Conservation (phyloP, 2,329 filamentous ascomycete species). For the Magnaporthiopsis rhizophila region DNA sequence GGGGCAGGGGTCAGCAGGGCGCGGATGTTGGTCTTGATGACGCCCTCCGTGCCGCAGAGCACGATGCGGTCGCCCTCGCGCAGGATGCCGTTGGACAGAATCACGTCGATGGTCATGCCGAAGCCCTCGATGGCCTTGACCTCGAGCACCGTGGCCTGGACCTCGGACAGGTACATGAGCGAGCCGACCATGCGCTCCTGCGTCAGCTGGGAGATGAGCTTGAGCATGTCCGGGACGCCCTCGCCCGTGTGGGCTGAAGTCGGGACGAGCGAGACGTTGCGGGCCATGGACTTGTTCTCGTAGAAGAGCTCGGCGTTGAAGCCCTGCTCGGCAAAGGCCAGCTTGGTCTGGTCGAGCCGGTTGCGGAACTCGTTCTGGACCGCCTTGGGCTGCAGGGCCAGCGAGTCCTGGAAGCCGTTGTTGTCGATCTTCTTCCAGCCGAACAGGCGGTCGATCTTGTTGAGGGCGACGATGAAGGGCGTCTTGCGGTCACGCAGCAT, state of each 20-base stretch:
- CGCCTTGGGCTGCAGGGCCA: slow-evolving; percentile 82
- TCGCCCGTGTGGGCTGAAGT: slow-evolving; percentile 98
- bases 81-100: slow-evolving; percentile 91
- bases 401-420: slow-evolving; percentile 93
- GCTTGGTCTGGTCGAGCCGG: slow-evolving; percentile 81
- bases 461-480: slow-evolving; percentile 95
- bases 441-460: slow-evolving; percentile 99
- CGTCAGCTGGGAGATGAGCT: slow-evolving; percentile 83
- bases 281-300: slow-evolving; percentile 96
- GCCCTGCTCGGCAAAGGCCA: slow-evolving; percentile 90
- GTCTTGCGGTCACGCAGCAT: slow-evolving; percentile 89
- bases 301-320: slow-evolving; percentile 97
- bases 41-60: slow-evolving; percentile 91
- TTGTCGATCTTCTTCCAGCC: slow-evolving; percentile 98
- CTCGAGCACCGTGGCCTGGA: slow-evolving; percentile 95
- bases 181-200: slow-evolving; percentile 97
- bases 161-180: slow-evolving; percentile 96
- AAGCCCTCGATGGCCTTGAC: slow-evolving; percentile 99
- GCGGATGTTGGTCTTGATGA: slow-evolving; percentile 90
- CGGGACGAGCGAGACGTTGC: slow-evolving; percentile 89
- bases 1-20: slow-evolving; percentile 88
- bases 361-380: slow-evolving; percentile 93
- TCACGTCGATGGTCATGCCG: slow-evolving; percentile 96
- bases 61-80: slow-evolving; percentile 92
- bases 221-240: slow-evolving; percentile 97